Evolutionary conservation across 2,329 filamentous ascomycete genomes (phyloP).

Genomic region (Boeremia exigua): DNA sequence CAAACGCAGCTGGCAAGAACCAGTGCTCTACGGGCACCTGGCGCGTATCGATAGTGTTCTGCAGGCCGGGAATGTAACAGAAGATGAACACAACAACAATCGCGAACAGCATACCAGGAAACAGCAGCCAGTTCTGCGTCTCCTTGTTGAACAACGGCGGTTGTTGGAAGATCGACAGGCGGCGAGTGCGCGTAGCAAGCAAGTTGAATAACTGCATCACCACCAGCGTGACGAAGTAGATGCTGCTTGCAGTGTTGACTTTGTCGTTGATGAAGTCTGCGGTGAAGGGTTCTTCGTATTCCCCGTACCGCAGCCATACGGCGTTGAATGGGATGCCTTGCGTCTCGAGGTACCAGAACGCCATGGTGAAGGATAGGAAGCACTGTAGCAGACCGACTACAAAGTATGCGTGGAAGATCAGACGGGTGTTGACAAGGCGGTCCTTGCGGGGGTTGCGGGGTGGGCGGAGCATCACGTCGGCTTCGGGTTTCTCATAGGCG

Average conservation of each 20-base stretch:
- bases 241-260: conserved; percentile 70
- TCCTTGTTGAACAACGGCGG: conserved; percentile 68
- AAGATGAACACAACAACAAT: conserved; percentile 71
- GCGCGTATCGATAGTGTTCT: conserved; percentile 65
- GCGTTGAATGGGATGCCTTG: conserved; percentile 70
- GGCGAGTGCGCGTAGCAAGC: conserved; percentile 67
- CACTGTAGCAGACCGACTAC: conserved; percentile 66
- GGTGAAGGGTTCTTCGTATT: conserved; percentile 33
- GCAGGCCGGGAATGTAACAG: conserved; percentile 69
- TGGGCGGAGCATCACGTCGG: conserved; percentile 72
- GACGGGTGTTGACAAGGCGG: conserved; percentile 73
- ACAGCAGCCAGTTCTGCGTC: conserved; percentile 73
- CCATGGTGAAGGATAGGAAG: conserved; percentile 53
- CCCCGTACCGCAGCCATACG: conserved; percentile 64
- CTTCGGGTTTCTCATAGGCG: conserved; percentile 78
- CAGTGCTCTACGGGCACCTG: conserved; percentile 74
- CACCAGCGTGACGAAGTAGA: conserved; percentile 82
- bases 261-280: conserved; percentile 49
- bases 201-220: conserved; percentile 85
- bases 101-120: conserved; percentile 73
- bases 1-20: conserved; percentile 78
- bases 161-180: conserved; percentile 72
- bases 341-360: conserved; percentile 49
- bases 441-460: conserved; percentile 73
- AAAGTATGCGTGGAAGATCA: conserved; percentile 75